Evolutionary conservation across 1,139 yeast genomes (phyloP), one percentile per base, ranked within the genome.

Genomic region (Candida anutae): DNA sequence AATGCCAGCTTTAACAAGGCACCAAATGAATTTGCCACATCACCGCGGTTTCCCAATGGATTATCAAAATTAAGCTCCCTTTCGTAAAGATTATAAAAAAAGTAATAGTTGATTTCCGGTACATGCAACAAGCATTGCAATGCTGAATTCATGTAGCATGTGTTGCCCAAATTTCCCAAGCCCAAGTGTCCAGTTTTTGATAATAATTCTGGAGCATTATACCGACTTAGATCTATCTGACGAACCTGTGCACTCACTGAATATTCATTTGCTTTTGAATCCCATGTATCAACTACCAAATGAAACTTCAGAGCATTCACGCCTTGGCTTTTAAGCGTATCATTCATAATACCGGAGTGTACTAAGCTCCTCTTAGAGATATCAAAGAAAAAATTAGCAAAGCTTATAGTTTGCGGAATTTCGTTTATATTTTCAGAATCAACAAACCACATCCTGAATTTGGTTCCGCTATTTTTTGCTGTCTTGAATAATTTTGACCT

Each of bases 141-240:
- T 0, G 97, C 96, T 11, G 95, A 84, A 53, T 90, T 90, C 97
- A 90, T 90, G 50, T 87, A 90, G 50, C 98, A 90, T 0, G 95
- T 82, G 48, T 90, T 90, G 5, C 98, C 98, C 38, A 90, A 59
- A 47, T 90, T 90, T 25, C 69, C 65, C 28, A 90, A 58, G 0
- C 98, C 98, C 25, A 58, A 40, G 28, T 56, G 42, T 2, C 70
- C 72, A 13, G 66, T 62, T 13, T 40, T 35, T 11, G 29, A 29
- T 19, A 34, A 39, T 11, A 31, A 24, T 11, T 27, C 18, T 24
- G 39, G 40, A 8, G 40, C 18, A 21, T 47, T 46, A 30, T 42
- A 46, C 22, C 40, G 39, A 12, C 46, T 37, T 6, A 37, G 17
- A 29, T 48, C 47, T 10, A 42, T 26, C 23, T 38, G 36, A 5